phyloP scores from a whole-genome alignment of 78 protist species.

The Fonticula alba region DNA sequence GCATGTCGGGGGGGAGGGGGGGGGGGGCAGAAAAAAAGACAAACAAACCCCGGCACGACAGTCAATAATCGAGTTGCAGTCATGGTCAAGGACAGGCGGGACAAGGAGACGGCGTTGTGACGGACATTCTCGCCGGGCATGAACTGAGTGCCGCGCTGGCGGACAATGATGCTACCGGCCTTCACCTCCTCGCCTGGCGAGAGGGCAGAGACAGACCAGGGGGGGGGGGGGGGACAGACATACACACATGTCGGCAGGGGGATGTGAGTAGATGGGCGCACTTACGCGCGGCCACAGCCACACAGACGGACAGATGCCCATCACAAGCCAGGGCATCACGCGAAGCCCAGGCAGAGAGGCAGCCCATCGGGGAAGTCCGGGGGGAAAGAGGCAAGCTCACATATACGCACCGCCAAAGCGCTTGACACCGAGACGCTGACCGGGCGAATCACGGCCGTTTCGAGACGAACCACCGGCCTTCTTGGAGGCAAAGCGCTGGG shows the following conservation, averaged over 20 bases:
- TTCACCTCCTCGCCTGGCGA: conserved; percentile 3
- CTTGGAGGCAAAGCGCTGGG: conserved; percentile 7
- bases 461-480: conserved; percentile 23
- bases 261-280: neutral
- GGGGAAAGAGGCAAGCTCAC: neutral
- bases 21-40: too few relatives aligned
- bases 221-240: neutral
- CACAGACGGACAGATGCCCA: neutral
- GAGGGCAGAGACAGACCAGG: too few relatives aligned
- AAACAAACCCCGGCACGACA: too few relatives aligned
- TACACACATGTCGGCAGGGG: neutral
- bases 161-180: conserved; percentile 38
- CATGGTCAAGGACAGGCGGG: too few relatives aligned
- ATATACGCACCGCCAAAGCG: conserved; percentile 3
- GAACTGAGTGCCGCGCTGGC: conserved; percentile 45
- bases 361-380: neutral
- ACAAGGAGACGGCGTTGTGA: too few relatives aligned
- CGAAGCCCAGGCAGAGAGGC: neutral
- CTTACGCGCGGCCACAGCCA: neutral
- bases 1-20: too few relatives aligned
- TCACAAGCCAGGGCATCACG: neutral
- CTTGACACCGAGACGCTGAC: conserved; percentile 30
- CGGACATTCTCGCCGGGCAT: conserved; percentile 32
- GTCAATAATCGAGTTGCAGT: too few relatives aligned
- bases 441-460: conserved; percentile 10